Evolutionary conservation across 768 basidiomycete genomes (phyloP), one percentile per base, ranked within the genome.

Genomic region (Rhizopogon sp.): DNA sequence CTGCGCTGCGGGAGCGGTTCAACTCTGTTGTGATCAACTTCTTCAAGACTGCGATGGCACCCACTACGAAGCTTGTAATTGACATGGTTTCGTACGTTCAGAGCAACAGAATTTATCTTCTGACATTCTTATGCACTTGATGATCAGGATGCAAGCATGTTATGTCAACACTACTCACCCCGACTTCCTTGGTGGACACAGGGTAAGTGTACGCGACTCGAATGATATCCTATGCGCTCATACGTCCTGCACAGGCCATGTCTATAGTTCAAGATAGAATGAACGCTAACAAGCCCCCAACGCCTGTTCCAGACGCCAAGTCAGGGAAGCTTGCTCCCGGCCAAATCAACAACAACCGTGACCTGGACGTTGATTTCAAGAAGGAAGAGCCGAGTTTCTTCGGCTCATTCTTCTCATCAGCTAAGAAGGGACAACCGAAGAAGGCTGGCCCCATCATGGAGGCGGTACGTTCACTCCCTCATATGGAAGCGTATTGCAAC

Each of bases 121-220:
- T 33, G 33, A 16, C 42, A 17, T 10, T 25, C 25, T 57, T 45
- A 61, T 56, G 22, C 49, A 35, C 13, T 44, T 31, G 47, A 52
- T 47, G 51, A 20, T 40, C 55, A 93, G 90, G 37, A 98, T 98
- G 94, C 96, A 98, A 76, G 93, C 95, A 39, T 96, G 93, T 70
- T 99, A 98, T 68, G 88, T 99, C 64, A 99, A 99, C 75, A 98
- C 97, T 13, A 98, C 96, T 1, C 97, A 99, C 68, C 97, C 97
- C 1, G 97, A 99, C 73, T 98, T 99, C 75, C 82, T 99, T 67
- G 90, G 85, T 58, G 97, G 97, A 22, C 96, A 99, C 75, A 94
- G 88, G 74, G 88, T 79, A 53, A 39, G 65, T 64, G 16, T 17
- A 3, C 41, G 8, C 39, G 39, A 35, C 39, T 45, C 53, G 53